Conservation (phyloP, 345 rosid species). For the Erysimum cheiranthoides region DNA sequence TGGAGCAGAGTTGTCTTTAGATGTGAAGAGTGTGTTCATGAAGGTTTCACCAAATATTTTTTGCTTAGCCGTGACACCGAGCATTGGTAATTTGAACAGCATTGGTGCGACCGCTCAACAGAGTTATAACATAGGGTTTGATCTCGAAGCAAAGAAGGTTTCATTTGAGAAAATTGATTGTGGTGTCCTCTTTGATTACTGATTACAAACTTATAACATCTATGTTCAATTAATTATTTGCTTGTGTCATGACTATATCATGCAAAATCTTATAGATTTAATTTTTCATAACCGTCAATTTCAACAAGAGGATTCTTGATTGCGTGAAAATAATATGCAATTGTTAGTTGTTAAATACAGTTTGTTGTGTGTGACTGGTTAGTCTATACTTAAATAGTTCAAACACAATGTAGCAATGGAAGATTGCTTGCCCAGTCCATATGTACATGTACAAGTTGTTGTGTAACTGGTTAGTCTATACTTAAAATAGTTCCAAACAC, state of each 20-base stretch:
- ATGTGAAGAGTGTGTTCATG: conserved; percentile 9
- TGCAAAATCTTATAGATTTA: background rate
- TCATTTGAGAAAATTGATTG: conserved; percentile 32
- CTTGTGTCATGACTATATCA: background rate
- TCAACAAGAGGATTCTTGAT: background rate
- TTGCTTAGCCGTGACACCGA: conserved; percentile 9
- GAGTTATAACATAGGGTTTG: conserved; percentile 21
- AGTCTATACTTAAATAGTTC: too few species aligned
- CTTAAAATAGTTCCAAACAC: background rate
- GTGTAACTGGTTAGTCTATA: too few species aligned
- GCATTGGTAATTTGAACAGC: background rate
- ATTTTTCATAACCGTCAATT: background rate
- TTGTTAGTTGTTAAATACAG: conserved; percentile 7
- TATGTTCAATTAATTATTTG: background rate
- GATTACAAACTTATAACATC: background rate
- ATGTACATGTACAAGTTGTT: too few species aligned
- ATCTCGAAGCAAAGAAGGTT: background rate
- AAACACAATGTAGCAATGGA: too few species aligned
- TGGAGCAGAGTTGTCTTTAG: conserved; percentile 33
- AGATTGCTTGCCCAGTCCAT: too few species aligned
- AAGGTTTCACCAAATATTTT: background rate
- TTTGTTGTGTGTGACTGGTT: too few species aligned
- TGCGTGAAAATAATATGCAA: background rate
- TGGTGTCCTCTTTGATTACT: conserved; percentile 24
- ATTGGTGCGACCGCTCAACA: conserved; percentile 37